A percentile compares a stretch with the other conserved stretches of the same genome.
Evolutionary conservation across 1,284 basidiomycete species (phyloP).

Genomic region (Fomes fomentarius): DNA sequence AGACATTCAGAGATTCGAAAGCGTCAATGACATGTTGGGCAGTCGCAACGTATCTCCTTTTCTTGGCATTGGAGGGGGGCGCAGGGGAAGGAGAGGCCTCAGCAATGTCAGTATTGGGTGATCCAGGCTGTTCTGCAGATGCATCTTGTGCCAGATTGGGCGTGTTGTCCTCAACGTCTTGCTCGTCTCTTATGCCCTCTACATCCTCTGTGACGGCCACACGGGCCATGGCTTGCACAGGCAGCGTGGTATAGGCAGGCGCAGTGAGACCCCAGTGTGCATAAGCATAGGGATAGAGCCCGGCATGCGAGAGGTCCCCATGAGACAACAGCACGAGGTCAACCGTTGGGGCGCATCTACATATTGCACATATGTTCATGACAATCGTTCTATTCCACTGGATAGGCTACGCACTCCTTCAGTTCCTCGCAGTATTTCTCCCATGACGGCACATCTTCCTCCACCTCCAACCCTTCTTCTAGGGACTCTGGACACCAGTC

Average conservation of each 20-base stretch:
- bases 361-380: background rate
- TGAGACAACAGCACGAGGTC: constrained; percentile 93
- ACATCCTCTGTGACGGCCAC: constrained; percentile 87
- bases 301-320: constrained; percentile 87
- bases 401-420: constrained; percentile 54
- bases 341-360: constrained; percentile 71
- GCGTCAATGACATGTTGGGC: constrained; percentile 90
- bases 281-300: constrained; percentile 90
- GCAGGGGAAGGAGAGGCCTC: background rate
- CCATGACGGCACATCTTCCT: constrained; percentile 48
- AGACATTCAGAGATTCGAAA: constrained; percentile 90
- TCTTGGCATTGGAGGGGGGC: constrained; percentile 10
- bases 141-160: background rate
- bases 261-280: constrained; percentile 88
- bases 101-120: background rate
- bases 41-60: constrained; percentile 73
- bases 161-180: constrained; percentile 51
- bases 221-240: constrained; percentile 95
- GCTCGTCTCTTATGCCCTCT: constrained; percentile 78
- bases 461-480: constrained; percentile 38
- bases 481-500: constrained; percentile 77
- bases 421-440: constrained; percentile 67
- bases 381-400: background rate
- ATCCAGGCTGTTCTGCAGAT: background rate
- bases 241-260: constrained; percentile 94